Percentiles rank a stretch among this genome's conserved stretches.
phyloP scores from a whole-genome alignment of 352 stramenopile genomes.

The Phytophthora aleatoria region DNA sequence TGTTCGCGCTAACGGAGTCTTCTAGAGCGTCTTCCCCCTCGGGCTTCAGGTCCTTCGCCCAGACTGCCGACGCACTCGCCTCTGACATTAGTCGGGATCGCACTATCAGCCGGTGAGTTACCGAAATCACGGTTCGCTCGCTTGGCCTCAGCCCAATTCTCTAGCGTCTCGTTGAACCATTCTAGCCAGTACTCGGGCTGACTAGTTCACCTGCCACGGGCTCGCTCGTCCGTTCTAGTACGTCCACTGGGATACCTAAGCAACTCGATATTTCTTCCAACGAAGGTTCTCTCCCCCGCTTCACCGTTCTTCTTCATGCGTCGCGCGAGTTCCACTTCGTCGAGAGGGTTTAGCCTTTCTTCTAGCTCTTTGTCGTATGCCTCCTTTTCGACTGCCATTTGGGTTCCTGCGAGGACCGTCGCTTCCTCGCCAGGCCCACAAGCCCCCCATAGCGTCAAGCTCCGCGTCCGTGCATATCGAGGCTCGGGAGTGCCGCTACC shows the following conservation, averaged over 20 bases:
- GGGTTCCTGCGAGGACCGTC: conserved; percentile 8
- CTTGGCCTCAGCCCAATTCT: not conserved
- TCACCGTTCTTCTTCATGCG: not conserved
- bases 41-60: too few species aligned
- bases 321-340: not conserved
- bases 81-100: too few species aligned
- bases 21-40: too few species aligned
- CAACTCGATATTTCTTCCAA: not conserved
- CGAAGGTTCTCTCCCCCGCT: not conserved
- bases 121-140: not conserved
- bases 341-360: not conserved
- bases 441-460: too few species aligned
- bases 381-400: conserved; percentile 42
- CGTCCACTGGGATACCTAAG: not conserved
- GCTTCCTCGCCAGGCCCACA: too few species aligned
- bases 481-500: too few species aligned
- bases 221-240: not conserved
- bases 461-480: too few species aligned
- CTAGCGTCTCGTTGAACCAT: not conserved
- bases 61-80: too few species aligned
- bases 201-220: not conserved
- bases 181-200: not conserved
- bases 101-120: too few species aligned
- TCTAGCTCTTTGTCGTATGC: too few species aligned
- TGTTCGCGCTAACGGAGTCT: too few species aligned